Base-by-base conservation (phyloP, 2,329 filamentous ascomycete species). In the Aspergillus aculeatus region DNA sequence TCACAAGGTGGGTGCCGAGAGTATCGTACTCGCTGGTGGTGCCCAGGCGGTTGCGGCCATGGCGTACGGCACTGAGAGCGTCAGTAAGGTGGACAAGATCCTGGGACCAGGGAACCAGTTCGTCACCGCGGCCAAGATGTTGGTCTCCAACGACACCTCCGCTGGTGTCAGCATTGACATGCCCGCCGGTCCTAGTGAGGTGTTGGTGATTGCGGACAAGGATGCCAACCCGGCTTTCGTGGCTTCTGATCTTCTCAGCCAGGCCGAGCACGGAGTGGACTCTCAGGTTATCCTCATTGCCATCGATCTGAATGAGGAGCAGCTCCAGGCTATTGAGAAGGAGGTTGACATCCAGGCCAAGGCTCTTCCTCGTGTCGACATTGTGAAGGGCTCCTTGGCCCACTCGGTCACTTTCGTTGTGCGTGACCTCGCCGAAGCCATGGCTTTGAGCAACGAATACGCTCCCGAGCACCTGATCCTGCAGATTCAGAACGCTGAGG, bases 11-110 rank as follows among this genome's bases (percentile, higher is more conserved):
- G 94, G 94, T 53, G 95, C 95, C 2, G 91, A 97, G 78, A 92
- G 91, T 72, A 98, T 99, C 68, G 94, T 99, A 5, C 85, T 99
- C 26, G 95, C 95, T 11, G 95, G 95, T 62, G 95, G 95, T 63
- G 95, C 94, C 0, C 95, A 99, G 79, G 95, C 95, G 48, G 88
- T 99, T 41, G 95, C 94, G 21, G 95, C 95, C 51, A 90, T 99
- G 89, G 95, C 95, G 2, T 99, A 99, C 78, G 95, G 95, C 51
- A 99, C 95, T 0, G 90, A 97, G 77, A 94, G 88, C 68, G 87
- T 99, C 54, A 91, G 83, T 76, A 99, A 99, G 81, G 95, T 99
- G 7, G 95, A 99, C 83, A 99, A 99, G 85, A 97, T 99, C 68
- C 86, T 98, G 12, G 95, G 95, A 0, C 95, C 95, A 2, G 95